Percentiles rank a stretch among this genome's conserved stretches.
These are phyloP conservation scores for Eucalyptus guilfoylei DNA, from an alignment of 345 rosid species.

Conservation along the genomic window DNA sequence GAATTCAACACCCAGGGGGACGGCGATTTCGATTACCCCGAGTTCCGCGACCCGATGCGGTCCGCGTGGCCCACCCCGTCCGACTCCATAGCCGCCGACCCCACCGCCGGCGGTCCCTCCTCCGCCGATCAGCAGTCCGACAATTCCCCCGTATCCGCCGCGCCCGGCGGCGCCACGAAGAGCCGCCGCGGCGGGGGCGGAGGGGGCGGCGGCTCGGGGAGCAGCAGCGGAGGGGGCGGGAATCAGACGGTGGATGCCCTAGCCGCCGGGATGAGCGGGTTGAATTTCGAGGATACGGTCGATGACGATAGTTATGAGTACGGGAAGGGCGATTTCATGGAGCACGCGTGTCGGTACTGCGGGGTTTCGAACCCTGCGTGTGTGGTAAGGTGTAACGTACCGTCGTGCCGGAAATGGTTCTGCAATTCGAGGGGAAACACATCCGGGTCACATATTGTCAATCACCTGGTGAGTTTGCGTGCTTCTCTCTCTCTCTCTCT, in stretches of 20 bases:
- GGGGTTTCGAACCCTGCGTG: constrained; percentile 98
- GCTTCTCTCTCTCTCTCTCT: not conserved
- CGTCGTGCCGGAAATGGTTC: constrained; percentile 98
- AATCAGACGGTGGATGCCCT: constrained; percentile 54
- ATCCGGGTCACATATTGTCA: constrained; percentile 97
- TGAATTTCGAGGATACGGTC: constrained; percentile 93
- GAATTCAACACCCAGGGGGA: constrained; percentile 98
- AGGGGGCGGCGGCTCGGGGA: constrained; percentile 6
- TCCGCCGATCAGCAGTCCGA: constrained; percentile 20
- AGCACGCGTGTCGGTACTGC: constrained; percentile 93
- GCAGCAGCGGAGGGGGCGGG: constrained; percentile 8
- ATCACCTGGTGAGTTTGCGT: constrained; percentile 71
- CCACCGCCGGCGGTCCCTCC: constrained; percentile 39
- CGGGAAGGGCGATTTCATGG: constrained; percentile 75
- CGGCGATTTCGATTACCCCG: constrained; percentile 92
- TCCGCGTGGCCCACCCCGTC: constrained; percentile 88
- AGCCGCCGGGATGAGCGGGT: constrained; percentile 62
- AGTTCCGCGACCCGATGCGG: constrained; percentile 40
- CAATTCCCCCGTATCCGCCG: constrained; percentile 44
- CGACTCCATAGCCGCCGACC: constrained; percentile 49
- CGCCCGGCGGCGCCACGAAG: constrained; percentile 17
- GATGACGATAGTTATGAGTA: constrained; percentile 72
- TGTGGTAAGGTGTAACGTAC: constrained; percentile 94
- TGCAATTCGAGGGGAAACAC: constrained; percentile 99
- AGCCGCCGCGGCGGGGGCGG: constrained; percentile 11